Percentiles rank a stretch among this genome's conserved stretches.
Conservation (phyloP, 2,329 filamentous ascomycete genomes). For the Scedosporium apiospermum region DNA sequence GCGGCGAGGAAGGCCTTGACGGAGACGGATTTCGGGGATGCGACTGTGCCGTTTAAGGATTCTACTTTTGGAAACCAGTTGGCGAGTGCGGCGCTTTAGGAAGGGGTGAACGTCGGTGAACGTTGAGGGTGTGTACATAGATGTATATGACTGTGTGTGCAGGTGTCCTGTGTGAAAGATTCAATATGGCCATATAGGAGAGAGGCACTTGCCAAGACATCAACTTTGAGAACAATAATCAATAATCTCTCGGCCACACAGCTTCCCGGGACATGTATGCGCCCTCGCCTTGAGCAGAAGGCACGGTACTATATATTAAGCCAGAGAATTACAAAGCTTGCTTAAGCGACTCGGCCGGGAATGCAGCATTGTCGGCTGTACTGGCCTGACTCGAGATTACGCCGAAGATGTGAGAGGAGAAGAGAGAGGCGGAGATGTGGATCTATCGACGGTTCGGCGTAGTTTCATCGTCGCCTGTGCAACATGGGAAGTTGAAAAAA, state of each 20-base stretch:
- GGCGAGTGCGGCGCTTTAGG: constrained; percentile 7
- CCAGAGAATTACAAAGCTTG: neutral
- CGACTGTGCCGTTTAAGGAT: constrained; percentile 30
- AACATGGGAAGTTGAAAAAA: no score
- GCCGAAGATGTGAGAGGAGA: neutral
- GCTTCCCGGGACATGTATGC: no score
- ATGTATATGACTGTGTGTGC: neutral
- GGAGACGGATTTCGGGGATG: constrained; percentile 28
- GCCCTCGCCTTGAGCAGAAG: neutral
- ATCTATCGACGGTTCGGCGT: no score
- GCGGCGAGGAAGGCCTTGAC: constrained; percentile 24
- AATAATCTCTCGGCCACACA: neutral
- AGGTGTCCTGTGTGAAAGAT: no score
- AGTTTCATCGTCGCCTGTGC: no score
- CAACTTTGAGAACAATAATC: neutral
- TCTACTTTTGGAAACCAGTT: constrained; percentile 16
- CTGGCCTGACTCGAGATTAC: neutral
- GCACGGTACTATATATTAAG: neutral
- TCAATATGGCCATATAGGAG: neutral
- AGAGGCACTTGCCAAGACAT: no score
- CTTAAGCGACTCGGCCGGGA: neutral
- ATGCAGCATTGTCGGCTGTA: neutral
- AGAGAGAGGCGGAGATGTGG: neutral
- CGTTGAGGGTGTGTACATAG: neutral
- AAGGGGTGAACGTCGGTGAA: neutral